phyloP scores from a whole-genome alignment of 495 filamentous ascomycete species.

The Delitschia confertaspora region DNA sequence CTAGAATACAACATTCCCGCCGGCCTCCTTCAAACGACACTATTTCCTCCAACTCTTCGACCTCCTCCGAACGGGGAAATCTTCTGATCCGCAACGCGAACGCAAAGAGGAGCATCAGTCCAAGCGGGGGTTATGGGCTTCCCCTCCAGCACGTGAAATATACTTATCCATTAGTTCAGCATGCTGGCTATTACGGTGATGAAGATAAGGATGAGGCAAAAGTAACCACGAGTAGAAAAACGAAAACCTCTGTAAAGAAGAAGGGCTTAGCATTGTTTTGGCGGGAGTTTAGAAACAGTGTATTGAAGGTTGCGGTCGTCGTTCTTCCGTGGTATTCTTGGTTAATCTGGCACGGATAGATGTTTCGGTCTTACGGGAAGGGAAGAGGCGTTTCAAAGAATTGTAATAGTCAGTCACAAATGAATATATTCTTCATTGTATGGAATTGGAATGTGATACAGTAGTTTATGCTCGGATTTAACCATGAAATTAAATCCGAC shows the following conservation, averaged over 20 bases:
- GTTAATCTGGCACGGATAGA: slow-evolving; percentile 29
- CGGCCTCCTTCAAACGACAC: neutral
- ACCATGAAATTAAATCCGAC: too few relatives aligned
- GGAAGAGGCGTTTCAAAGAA: neutral
- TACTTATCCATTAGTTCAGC: slow-evolving; percentile 22
- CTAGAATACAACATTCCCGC: slow-evolving; percentile 4
- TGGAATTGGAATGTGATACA: too few relatives aligned
- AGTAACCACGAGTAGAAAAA: slow-evolving; percentile 11
- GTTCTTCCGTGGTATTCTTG: slow-evolving; percentile 32
- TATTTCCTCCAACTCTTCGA: slow-evolving; percentile 22
- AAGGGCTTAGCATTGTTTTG: slow-evolving; percentile 16
- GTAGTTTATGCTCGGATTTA: too few relatives aligned
- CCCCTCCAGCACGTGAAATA: slow-evolving; percentile 17
- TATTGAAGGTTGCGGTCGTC: slow-evolving; percentile 25
- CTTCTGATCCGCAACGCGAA: slow-evolving; percentile 16
- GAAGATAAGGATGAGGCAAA: slow-evolving; percentile 8
- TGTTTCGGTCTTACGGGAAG: neutral
- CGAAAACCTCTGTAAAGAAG: slow-evolving; percentile 18
- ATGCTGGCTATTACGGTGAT: slow-evolving; percentile 23
- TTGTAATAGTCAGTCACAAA: too few relatives aligned
- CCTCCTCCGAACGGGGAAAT: slow-evolving; percentile 15
- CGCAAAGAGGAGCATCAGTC: slow-evolving; percentile 24
- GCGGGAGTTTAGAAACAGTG: slow-evolving; percentile 27
- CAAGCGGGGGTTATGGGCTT: slow-evolving; percentile 23
- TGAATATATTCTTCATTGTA: too few relatives aligned